Evolutionary conservation across 306 rosid species (phyloP).

Genomic region (Sesbania bispinosa): DNA sequence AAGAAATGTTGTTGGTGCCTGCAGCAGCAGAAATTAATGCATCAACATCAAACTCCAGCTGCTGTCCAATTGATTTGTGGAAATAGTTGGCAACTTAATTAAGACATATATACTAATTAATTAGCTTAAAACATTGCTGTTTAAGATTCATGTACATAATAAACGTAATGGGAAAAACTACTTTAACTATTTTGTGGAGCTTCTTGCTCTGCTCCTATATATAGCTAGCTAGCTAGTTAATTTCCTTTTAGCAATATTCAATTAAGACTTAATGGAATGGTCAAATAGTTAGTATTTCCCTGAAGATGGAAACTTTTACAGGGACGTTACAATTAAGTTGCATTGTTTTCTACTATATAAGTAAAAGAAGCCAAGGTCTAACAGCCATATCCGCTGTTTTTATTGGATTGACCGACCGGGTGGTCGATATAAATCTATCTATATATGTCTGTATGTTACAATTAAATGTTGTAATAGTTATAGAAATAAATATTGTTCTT

Average conservation of each 20-base stretch:
- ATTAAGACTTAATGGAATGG: background rate
- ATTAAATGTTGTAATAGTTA: constrained; percentile 14
- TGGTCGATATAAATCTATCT: constrained; percentile 23
- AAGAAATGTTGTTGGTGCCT: constrained; percentile 47
- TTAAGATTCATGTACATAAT: constrained; percentile 61
- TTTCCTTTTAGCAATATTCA: no score
- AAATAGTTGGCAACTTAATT: constrained; percentile 35
- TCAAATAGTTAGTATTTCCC: background rate
- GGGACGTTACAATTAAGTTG: constrained; percentile 12
- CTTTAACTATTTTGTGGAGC: constrained; percentile 34
- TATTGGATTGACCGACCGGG: constrained; percentile 34
- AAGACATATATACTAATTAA: constrained; percentile 37
- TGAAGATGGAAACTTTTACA: background rate
- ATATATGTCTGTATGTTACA: constrained; percentile 26
- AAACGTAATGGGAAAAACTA: constrained; percentile 42
- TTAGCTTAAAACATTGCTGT: constrained; percentile 23
- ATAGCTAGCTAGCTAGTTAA: background rate
- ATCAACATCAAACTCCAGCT: constrained; percentile 48
- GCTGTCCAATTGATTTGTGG: constrained; percentile 58
- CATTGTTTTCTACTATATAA: constrained; percentile 14
- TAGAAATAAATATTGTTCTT: background rate
- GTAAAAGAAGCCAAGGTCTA: constrained; percentile 26
- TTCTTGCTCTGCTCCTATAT: constrained; percentile 17
- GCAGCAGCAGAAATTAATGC: constrained; percentile 57
- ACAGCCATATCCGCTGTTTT: constrained; percentile 45